These are phyloP conservation scores for Beauveria varroae DNA, from an alignment of 2,329 filamentous ascomycete genomes.

Conservation along the genomic window DNA sequence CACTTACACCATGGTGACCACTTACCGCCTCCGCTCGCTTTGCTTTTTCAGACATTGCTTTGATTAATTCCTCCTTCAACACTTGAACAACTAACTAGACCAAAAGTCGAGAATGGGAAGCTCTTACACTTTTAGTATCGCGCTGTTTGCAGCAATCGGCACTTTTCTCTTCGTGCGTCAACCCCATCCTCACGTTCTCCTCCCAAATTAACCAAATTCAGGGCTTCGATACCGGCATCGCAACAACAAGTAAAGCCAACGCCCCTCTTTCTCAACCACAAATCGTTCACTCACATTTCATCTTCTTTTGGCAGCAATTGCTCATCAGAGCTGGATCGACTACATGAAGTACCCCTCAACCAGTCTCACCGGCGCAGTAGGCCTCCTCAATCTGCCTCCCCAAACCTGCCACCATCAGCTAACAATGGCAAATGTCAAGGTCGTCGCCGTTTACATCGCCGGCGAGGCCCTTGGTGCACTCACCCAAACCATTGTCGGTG, in stretches of 20 bases:
- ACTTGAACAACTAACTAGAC: no score
- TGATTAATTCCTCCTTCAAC: no score
- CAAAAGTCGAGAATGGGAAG: neutral
- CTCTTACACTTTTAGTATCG: conserved; percentile 26
- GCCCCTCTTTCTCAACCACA: no score
- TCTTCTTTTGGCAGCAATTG: conserved; percentile 35
- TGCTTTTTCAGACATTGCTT: no score
- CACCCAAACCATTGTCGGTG: conserved; percentile 44
- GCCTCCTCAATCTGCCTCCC: neutral
- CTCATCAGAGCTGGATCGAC: conserved; percentile 50
- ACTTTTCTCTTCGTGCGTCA: conserved; percentile 48
- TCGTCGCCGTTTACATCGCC: conserved; percentile 52
- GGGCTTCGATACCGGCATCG: conserved; percentile 54
- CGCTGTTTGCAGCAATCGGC: conserved; percentile 50
- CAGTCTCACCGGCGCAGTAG: conserved; percentile 45
- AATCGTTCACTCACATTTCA: no score
- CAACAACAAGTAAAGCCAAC: conserved; percentile 42
- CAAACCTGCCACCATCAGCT: neutral
- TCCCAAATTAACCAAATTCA: conserved; percentile 16
- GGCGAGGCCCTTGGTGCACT: conserved; percentile 50
- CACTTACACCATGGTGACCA: neutral
- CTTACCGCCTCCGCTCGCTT: neutral
- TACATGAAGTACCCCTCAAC: conserved; percentile 50
- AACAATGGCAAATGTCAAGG: conserved; percentile 18
- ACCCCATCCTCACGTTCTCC: neutral